These are phyloP conservation scores for Macrolepiota dolichaula DNA, from an alignment of 768 basidiomycete species.

Conservation along the genomic window DNA sequence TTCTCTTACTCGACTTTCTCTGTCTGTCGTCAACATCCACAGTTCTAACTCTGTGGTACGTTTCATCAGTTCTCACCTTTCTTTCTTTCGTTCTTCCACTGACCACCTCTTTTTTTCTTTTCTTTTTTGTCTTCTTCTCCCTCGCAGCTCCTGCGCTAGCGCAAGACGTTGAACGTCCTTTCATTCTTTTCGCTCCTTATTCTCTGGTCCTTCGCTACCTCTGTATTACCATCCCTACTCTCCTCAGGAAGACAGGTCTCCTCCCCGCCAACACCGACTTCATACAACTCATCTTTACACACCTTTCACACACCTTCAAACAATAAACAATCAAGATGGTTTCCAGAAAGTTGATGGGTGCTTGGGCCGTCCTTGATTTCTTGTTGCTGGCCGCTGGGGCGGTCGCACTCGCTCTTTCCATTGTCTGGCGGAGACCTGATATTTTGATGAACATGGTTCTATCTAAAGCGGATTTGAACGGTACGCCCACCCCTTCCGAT, in stretches of 20 bases:
- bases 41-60: constrained; percentile 2
- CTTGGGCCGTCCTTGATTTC: constrained; percentile 72
- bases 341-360: constrained; percentile 64
- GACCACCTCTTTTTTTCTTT: constrained; percentile 14
- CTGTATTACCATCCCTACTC: constrained; percentile 19
- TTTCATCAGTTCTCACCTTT: constrained; percentile 3
- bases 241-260: constrained; percentile 51
- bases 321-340: constrained; percentile 48
- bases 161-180: constrained; percentile 74
- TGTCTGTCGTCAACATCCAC: not conserved
- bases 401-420: constrained; percentile 61
- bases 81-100: constrained; percentile 11
- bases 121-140: constrained; percentile 24
- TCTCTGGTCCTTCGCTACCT: constrained; percentile 24
- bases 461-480: constrained; percentile 50
- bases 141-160: constrained; percentile 37
- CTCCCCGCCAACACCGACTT: constrained; percentile 13
- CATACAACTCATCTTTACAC: constrained; percentile 10
- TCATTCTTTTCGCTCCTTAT: constrained; percentile 33
- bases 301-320: constrained; percentile 8
- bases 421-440: constrained; percentile 67
- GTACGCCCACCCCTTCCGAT: constrained; percentile 33
- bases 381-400: constrained; percentile 69
- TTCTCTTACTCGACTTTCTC: not conserved
- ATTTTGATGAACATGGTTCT: constrained; percentile 75